phyloP scores from a whole-genome alignment of 208 protist species.

The Leishmania guyanensis region DNA sequence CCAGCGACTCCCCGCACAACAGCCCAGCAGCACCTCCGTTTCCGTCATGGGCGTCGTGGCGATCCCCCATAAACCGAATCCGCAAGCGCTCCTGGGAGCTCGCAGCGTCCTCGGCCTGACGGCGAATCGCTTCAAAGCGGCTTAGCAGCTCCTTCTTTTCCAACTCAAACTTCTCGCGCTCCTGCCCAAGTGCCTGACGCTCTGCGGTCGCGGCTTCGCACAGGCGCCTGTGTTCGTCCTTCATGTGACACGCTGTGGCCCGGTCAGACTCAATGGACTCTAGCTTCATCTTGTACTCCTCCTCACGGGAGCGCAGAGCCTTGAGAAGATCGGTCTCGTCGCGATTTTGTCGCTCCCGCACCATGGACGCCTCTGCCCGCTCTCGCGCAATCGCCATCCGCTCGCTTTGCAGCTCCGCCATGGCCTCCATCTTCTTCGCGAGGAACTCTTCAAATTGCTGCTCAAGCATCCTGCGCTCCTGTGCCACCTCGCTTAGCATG shows the following conservation, averaged over 20 bases:
- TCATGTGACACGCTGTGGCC: conserved; percentile 49
- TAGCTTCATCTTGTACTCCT: conserved; percentile 66
- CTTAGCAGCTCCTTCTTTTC: conserved; percentile 78
- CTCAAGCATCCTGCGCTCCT: conserved; percentile 84
- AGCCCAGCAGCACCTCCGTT: conserved; percentile 10
- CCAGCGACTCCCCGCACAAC: conserved; percentile 26
- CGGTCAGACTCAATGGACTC: conserved; percentile 74
- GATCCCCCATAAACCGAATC: conserved; percentile 48
- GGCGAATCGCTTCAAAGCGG: conserved; percentile 69
- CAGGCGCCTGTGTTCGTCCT: conserved; percentile 59
- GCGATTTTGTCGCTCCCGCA: conserved; percentile 76
- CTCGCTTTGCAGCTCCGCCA: conserved; percentile 81
- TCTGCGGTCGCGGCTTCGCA: conserved; percentile 53
- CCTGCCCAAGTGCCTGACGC: conserved; percentile 61
- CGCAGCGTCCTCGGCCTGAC: conserved; percentile 69
- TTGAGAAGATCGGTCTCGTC: conserved; percentile 78
- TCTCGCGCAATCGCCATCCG: conserved; percentile 67
- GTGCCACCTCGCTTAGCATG: conserved; percentile 78
- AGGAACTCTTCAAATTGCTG: conserved; percentile 86
- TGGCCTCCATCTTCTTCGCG: conserved; percentile 66
- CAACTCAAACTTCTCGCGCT: conserved; percentile 78
- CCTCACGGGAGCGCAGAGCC: conserved; percentile 73
- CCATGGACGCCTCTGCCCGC: conserved; percentile 68
- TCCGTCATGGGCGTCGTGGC: conserved; percentile 16
- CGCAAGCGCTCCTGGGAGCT: conserved; percentile 59